Percentiles rank a stretch among this genome's conserved stretches.
These are phyloP conservation scores for Cucurbita argyrosperma DNA, from an alignment of 306 rosid species.

Conservation along the genomic window DNA sequence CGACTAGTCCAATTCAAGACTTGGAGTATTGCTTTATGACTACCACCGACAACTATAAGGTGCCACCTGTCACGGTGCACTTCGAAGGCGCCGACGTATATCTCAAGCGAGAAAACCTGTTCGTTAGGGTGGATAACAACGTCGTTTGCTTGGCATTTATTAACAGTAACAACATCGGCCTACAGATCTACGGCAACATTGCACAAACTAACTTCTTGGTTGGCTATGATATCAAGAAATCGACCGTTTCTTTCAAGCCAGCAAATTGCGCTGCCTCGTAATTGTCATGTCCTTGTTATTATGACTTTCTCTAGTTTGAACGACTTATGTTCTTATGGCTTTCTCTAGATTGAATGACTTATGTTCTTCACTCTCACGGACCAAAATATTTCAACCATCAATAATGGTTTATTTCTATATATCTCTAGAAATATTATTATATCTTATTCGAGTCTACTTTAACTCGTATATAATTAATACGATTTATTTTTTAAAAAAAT, in stretches of 20 bases:
- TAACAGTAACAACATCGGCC: fast-evolving
- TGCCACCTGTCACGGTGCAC: slow-evolving; percentile 8
- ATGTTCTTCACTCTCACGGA: no score
- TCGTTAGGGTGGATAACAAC: slow-evolving; percentile 6
- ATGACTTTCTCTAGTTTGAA: no score
- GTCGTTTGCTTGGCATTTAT: slow-evolving; percentile 32
- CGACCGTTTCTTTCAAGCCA: slow-evolving; percentile 28
- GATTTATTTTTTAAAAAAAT: no score
- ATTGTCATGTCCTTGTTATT: neutral
- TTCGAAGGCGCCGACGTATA: slow-evolving; percentile 5
- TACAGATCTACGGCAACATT: slow-evolving; percentile 33
- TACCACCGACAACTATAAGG: neutral
- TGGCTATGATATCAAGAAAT: slow-evolving; percentile 32
- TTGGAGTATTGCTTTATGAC: slow-evolving; percentile 8
- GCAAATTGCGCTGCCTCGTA: slow-evolving; percentile 11
- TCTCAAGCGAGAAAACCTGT: neutral
- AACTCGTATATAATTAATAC: no score
- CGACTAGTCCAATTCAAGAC: neutral
- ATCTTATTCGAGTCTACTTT: no score
- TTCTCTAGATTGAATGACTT: no score
- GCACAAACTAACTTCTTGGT: slow-evolving; percentile 32
- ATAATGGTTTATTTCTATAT: no score
- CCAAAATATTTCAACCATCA: no score
- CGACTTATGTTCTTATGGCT: no score
- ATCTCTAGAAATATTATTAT: no score